phyloP scores from a whole-genome alignment of 805 yeast genomes.

The Spathaspora girioi region DNA sequence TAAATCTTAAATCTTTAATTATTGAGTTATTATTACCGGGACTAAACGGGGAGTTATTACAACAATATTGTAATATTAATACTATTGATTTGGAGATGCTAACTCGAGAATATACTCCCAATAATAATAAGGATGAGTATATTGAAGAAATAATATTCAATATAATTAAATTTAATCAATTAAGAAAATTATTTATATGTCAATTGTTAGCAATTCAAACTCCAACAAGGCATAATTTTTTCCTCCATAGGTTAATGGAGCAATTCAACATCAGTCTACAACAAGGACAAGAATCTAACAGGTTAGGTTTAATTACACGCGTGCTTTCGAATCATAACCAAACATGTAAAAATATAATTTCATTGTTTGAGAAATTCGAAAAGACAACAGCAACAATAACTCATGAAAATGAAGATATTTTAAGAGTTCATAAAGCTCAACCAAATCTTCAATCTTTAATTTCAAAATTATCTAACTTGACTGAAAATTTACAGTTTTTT shows the following conservation, averaged over 20 bases:
- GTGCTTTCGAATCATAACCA: constrained; percentile 22
- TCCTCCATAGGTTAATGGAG: constrained; percentile 25
- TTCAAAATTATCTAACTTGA: constrained; percentile 25
- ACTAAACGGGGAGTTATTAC: constrained; percentile 34
- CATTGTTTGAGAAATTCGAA: constrained; percentile 26
- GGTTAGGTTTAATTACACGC: constrained; percentile 8
- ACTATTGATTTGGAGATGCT: constrained; percentile 22
- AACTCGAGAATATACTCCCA: constrained; percentile 2
- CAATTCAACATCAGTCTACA: constrained; percentile 5
- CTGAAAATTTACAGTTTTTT: constrained; percentile 34
- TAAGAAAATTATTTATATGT: constrained; percentile 35
- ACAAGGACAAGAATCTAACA: not conserved
- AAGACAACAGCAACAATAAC: not conserved
- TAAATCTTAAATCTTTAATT: constrained; percentile 26
- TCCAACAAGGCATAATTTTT: constrained; percentile 23
- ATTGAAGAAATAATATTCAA: constrained; percentile 5
- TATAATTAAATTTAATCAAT: constrained; percentile 28
- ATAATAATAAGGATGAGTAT: constrained; percentile 10
- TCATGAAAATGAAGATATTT: constrained; percentile 15
- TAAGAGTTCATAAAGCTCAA: constrained; percentile 5
- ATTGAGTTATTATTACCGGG: constrained; percentile 26
- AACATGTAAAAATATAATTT: constrained; percentile 17
- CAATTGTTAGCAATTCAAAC: constrained; percentile 33
- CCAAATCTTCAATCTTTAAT: constrained; percentile 23
- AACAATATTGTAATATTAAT: constrained; percentile 38